Evolutionary conservation across 176 grass and related monocot species (phyloP).

Genomic region (Cymbopogon citratus): DNA sequence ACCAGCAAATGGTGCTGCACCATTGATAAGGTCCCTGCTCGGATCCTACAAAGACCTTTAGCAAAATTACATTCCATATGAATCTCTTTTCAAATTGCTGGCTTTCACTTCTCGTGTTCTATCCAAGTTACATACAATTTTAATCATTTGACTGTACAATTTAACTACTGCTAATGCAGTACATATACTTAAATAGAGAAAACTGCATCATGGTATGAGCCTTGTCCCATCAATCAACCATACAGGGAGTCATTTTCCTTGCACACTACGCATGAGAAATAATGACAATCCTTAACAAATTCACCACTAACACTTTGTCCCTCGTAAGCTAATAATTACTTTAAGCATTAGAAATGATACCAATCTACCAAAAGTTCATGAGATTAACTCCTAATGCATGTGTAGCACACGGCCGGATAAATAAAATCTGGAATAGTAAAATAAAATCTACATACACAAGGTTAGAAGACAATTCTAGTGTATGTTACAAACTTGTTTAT

Average conservation of each 20-base stretch:
- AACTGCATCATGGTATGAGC: background rate
- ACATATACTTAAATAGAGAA: background rate
- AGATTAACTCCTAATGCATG: background rate
- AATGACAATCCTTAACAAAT: too few species aligned
- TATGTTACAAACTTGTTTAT: constrained; percentile 11
- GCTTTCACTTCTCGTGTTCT: background rate
- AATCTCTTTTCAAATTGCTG: background rate
- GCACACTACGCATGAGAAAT: too few species aligned
- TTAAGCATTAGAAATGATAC: too few species aligned
- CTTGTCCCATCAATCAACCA: background rate
- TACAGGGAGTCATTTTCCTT: too few species aligned
- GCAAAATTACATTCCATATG: background rate
- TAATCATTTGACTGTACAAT: background rate
- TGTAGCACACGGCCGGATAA: background rate
- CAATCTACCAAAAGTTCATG: background rate
- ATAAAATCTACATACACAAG: background rate
- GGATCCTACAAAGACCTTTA: background rate
- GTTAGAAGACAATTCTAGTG: background rate
- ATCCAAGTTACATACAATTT: background rate
- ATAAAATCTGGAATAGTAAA: background rate
- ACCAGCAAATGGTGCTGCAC: background rate
- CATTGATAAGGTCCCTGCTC: background rate
- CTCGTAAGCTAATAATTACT: too few species aligned
- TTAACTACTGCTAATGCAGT: background rate
- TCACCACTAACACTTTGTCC: too few species aligned